phyloP scores from a whole-genome alignment of 441 rosid genomes.

The Populus hybrid region DNA sequence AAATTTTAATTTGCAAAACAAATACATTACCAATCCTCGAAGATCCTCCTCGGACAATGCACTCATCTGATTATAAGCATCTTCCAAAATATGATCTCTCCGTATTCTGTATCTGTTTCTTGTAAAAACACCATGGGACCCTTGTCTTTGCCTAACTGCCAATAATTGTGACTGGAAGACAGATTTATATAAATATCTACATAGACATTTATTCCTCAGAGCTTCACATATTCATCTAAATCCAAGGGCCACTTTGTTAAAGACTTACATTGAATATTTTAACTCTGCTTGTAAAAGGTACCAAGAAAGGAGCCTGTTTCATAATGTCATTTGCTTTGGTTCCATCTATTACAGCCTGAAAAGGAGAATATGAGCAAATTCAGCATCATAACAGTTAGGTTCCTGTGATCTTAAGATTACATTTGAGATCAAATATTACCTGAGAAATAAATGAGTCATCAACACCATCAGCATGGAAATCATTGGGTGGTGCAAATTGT shows the following conservation, averaged over 20 bases:
- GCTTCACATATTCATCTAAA: not conserved
- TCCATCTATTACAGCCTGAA: slow-evolving; percentile 80
- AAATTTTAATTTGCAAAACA: slow-evolving; percentile 14
- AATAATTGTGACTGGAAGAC: slow-evolving; percentile 71
- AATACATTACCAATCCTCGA: slow-evolving; percentile 66
- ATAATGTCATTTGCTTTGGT: slow-evolving; percentile 89
- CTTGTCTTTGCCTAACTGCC: slow-evolving; percentile 68
- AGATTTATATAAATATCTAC: slow-evolving; percentile 10
- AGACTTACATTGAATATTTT: slow-evolving; percentile 86
- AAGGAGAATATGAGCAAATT: slow-evolving; percentile 23
- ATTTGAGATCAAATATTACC: slow-evolving; percentile 43
- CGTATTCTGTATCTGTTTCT: slow-evolving; percentile 91
- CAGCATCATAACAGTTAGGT: slow-evolving; percentile 10
- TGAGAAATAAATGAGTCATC: slow-evolving; percentile 90
- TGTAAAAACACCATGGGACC: slow-evolving; percentile 68
- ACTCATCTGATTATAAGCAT: slow-evolving; percentile 98
- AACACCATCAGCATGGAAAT: slow-evolving; percentile 91
- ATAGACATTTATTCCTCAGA: not conserved
- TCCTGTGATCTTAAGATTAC: slow-evolving; percentile 15
- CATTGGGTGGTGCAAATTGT: slow-evolving; percentile 71
- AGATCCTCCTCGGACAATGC: slow-evolving; percentile 94
- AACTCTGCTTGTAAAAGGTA: slow-evolving; percentile 96
- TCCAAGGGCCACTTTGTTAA: not conserved
- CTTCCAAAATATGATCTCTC: slow-evolving; percentile 92
- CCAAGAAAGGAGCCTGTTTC: slow-evolving; percentile 95